Evolutionary conservation across 345 rosid genomes (phyloP), one percentile per base, ranked within the genome.

Genomic region (Abelmoschus esculentus): DNA sequence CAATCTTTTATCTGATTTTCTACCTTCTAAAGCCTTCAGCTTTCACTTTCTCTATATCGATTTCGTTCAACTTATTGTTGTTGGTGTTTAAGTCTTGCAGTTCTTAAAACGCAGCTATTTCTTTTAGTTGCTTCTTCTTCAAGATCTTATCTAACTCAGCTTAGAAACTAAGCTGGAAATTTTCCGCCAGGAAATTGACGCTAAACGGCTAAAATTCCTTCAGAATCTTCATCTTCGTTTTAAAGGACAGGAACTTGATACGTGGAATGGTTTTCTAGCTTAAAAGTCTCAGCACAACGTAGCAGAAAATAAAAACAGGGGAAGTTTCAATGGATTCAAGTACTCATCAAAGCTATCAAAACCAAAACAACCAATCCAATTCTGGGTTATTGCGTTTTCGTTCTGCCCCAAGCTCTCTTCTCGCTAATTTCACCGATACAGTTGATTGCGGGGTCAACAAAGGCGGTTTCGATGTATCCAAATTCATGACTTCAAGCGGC

Each of bases 91-190:
- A 6, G 58, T 57, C 12, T 12, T 57, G n/a, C 64, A 59, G 61
- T 40, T 31, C 34, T 73, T 28, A 7, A 44, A 22, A 67, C 13
- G 28, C 12, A 56, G n/a, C 61, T 22, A 53, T 63, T 70, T 52
- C 73, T 77, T 72, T 77, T 5, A 71, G 77, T 85, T 81, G 84
- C 90, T 90, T 89, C 85, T 57, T 75, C 82, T 76, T 76, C 81
- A 93, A 89, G 96, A 66, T 93, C 88, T 87, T 89, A 84, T 90
- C 93, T 77, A 57, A 19, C 72, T 74, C 82, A 80, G 90, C 96
- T 88, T 88, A 78, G 69, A 67, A 78, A 80, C 70, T 83, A 86
- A 86, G 92, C 92, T 78, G 76, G 72, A 52, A 46, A 2, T 49
- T 66, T 61, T 71, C 63, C 69, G 28, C 61, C 71, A 44, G 46